phyloP scores from a whole-genome alignment of 2,329 filamentous ascomycete genomes.

The Basipetospora sp. region DNA sequence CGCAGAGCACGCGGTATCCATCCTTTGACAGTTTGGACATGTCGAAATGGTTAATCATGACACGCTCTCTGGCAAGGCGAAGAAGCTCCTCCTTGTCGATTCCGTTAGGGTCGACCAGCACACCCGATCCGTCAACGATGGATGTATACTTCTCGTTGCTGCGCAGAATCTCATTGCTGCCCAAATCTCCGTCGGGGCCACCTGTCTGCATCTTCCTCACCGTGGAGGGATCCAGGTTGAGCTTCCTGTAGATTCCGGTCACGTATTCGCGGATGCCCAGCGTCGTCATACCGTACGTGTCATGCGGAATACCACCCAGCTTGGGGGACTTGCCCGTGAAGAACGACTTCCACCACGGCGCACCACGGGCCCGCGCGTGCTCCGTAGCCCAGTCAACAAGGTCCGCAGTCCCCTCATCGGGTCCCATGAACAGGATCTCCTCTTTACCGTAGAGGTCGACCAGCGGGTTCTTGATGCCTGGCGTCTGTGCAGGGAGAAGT shows the following conservation, averaged over 20 bases:
- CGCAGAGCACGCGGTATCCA: slow-evolving; percentile 82
- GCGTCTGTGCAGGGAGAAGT: slow-evolving; percentile 73
- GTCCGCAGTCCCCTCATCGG: slow-evolving; percentile 95
- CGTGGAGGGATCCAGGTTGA: slow-evolving; percentile 69
- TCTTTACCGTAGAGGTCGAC: slow-evolving; percentile 89
- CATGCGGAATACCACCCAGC: slow-evolving; percentile 91
- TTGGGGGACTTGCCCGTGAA: slow-evolving; percentile 97
- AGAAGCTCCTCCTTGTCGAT: slow-evolving; percentile 71
- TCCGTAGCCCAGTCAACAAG: slow-evolving; percentile 98
- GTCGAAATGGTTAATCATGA: slow-evolving; percentile 84
- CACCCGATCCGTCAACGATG: slow-evolving; percentile 91
- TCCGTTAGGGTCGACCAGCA: slow-evolving; percentile 83
- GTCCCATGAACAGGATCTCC: slow-evolving; percentile 96
- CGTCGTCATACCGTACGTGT: slow-evolving; percentile 94
- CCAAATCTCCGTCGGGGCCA: slow-evolving; percentile 88
- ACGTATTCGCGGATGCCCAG: slow-evolving; percentile 92
- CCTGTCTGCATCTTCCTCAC: slow-evolving; percentile 95
- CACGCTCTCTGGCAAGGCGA: slow-evolving; percentile 69
- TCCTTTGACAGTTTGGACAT: slow-evolving; percentile 67
- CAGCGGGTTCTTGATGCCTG: slow-evolving; percentile 96
- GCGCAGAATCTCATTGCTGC: slow-evolving; percentile 93
- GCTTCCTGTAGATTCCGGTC: slow-evolving; percentile 90
- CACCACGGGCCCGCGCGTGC: slow-evolving; percentile 73
- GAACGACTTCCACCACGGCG: slow-evolving; percentile 99
- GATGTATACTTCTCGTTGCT: slow-evolving; percentile 91